These are phyloP conservation scores for Gracilaria gracilis DNA, from an alignment of 23 red algal genomes.

Conservation along the genomic window DNA sequence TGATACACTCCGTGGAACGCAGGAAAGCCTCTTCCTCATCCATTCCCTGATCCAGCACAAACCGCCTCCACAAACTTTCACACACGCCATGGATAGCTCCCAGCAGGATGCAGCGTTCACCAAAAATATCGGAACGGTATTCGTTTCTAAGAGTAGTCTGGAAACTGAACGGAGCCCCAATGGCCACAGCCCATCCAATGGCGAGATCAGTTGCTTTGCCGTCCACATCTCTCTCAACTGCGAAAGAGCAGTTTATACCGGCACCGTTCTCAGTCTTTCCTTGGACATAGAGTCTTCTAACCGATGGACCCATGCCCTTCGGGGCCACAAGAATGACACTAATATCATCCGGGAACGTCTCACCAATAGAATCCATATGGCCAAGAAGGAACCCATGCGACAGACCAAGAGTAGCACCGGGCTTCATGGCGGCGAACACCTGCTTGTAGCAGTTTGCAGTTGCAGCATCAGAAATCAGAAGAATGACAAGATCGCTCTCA, in stretches of 20 bases:
- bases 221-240: conserved; percentile 85
- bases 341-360: conserved; percentile 84
- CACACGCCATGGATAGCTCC: conserved; percentile 96
- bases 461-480: conserved; percentile 95
- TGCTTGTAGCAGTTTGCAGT: conserved; percentile 87
- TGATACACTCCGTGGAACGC: conserved; percentile 87
- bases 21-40: conserved; percentile 87
- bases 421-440: conserved; percentile 92
- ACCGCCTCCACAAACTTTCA: conserved; percentile 89
- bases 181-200: conserved; percentile 93
- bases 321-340: conserved; percentile 97
- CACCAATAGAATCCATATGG: conserved; percentile 94
- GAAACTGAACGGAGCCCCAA: conserved; percentile 91
- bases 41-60: conserved; percentile 67
- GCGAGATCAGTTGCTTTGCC: conserved; percentile 92
- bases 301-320: conserved; percentile 99
- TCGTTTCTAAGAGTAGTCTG: conserved; percentile 94
- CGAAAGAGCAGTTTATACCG: conserved; percentile 99
- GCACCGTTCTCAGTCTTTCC: conserved; percentile 92
- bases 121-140: conserved; percentile 98
- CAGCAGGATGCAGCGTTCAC: conserved; percentile 95
- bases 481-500: conserved; percentile 87
- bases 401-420: conserved; percentile 91
- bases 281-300: conserved; percentile 95
- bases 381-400: conserved; percentile 97